Evolutionary conservation across 2,329 filamentous ascomycete species (phyloP).

Genomic region (Helotiales sp.): DNA sequence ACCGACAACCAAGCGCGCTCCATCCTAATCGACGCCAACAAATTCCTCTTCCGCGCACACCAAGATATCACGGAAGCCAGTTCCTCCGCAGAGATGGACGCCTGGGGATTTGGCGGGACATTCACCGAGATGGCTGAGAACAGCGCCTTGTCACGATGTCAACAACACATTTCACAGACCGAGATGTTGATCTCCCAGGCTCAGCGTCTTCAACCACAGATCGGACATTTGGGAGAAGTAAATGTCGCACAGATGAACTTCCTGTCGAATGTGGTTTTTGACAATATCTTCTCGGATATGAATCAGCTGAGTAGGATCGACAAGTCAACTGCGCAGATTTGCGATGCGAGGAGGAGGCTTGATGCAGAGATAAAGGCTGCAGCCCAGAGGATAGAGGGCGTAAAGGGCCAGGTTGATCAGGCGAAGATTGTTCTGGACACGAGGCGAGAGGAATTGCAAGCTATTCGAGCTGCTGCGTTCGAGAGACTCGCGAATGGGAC

Average conservation of each 20-base stretch:
- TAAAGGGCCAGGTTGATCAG: slow-evolving; percentile 32
- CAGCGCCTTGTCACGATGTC: slow-evolving; percentile 48
- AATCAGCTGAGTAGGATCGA: slow-evolving; percentile 54
- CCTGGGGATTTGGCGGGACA: slow-evolving; percentile 48
- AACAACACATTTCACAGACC: slow-evolving; percentile 43
- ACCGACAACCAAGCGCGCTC: slow-evolving; percentile 43
- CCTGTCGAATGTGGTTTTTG: slow-evolving; percentile 53
- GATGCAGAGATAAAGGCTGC: slow-evolving; percentile 36
- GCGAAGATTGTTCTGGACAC: slow-evolving; percentile 37
- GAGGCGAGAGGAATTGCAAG: slow-evolving; percentile 44
- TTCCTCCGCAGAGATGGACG: slow-evolving; percentile 44
- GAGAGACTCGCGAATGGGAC: slow-evolving; percentile 28
- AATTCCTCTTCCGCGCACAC: slow-evolving; percentile 38
- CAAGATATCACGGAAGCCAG: slow-evolving; percentile 44
- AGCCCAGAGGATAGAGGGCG: slow-evolving; percentile 31
- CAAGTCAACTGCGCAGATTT: slow-evolving; percentile 34
- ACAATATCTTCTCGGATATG: slow-evolving; percentile 54
- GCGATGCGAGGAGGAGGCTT: slow-evolving; percentile 37
- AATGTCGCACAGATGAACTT: slow-evolving; percentile 46
- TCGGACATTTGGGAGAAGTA: slow-evolving; percentile 41
- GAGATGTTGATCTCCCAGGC: slow-evolving; percentile 43
- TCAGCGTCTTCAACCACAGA: slow-evolving; percentile 39
- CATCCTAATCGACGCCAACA: slow-evolving; percentile 42
- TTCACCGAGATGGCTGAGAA: slow-evolving; percentile 55
- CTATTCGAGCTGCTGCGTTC: slow-evolving; percentile 45